Percentiles rank a stretch among this genome's conserved stretches.
These are phyloP conservation scores for Endocarpon pusillum DNA, from an alignment of 495 filamentous ascomycete species.

Conservation along the genomic window DNA sequence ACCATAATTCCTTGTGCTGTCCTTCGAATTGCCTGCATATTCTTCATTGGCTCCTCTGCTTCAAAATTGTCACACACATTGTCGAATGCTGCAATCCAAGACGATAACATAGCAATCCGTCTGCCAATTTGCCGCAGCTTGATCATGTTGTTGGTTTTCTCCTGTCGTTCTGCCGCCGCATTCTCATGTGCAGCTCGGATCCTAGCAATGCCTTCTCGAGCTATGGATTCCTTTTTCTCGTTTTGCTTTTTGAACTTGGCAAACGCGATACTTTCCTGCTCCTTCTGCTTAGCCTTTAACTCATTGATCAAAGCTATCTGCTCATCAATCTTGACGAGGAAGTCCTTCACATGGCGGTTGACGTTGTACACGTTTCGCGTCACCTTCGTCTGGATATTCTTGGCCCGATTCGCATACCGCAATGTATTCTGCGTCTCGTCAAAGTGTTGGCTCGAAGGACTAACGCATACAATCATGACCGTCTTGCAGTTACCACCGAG, in stretches of 20 bases:
- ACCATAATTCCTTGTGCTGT: conserved; percentile 72
- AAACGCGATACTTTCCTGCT: conserved; percentile 73
- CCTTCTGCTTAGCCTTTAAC: conserved; percentile 78
- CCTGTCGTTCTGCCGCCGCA: conserved; percentile 57
- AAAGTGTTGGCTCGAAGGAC: conserved; percentile 89
- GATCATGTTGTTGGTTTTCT: conserved; percentile 64
- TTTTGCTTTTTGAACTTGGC: conserved; percentile 76
- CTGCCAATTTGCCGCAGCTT: conserved; percentile 70
- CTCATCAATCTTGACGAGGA: conserved; percentile 93
- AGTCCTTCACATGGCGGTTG: conserved; percentile 97
- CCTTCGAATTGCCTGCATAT: conserved; percentile 61
- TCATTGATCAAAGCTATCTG: conserved; percentile 88
- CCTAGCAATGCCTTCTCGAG: conserved; percentile 66
- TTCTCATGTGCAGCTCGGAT: conserved; percentile 76
- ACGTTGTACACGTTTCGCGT: conserved; percentile 98
- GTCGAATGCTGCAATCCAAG: conserved; percentile 91
- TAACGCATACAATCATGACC: conserved; percentile 99
- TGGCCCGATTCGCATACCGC: conserved; percentile 92
- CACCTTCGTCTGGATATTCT: conserved; percentile 99
- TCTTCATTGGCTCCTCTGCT: conserved; percentile 44
- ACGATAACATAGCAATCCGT: conserved; percentile 63
- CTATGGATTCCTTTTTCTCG: conserved; percentile 61
- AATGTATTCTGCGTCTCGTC: conserved; percentile 98
- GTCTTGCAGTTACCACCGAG: conserved; percentile 96
- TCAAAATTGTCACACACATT: conserved; percentile 55